These are phyloP conservation scores for Epichloe gansuensis DNA, from an alignment of 2,329 filamentous ascomycete species.

Conservation along the genomic window DNA sequence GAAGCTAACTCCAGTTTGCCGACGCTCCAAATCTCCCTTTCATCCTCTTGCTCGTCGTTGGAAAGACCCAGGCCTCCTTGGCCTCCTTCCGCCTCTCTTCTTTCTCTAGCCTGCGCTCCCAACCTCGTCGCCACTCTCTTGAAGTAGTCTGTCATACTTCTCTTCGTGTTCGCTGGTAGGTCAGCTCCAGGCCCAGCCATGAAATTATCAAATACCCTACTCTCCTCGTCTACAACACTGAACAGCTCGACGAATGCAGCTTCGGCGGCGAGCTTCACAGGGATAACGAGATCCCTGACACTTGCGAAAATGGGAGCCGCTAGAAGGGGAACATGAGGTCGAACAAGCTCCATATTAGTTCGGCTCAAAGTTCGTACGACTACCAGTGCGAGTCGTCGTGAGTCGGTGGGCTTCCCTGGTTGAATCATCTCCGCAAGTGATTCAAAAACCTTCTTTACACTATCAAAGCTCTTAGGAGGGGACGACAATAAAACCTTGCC, in stretches of 20 bases:
- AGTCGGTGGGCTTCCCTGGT: slow-evolving; percentile 68
- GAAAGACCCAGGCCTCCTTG: slow-evolving; percentile 73
- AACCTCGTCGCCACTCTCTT: slow-evolving; percentile 79
- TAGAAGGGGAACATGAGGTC: slow-evolving; percentile 70
- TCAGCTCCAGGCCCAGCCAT: slow-evolving; percentile 55
- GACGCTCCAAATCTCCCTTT: slow-evolving; percentile 91
- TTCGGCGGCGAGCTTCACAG: slow-evolving; percentile 89
- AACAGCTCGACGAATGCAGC: slow-evolving; percentile 89
- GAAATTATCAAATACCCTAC: slow-evolving; percentile 81
- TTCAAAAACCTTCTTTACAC: slow-evolving; percentile 67
- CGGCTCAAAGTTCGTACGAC: slow-evolving; percentile 77
- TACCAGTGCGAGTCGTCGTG: slow-evolving; percentile 73
- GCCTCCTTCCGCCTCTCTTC: slow-evolving; percentile 83
- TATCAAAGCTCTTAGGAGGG: slow-evolving; percentile 58
- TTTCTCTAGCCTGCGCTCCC: slow-evolving; percentile 75
- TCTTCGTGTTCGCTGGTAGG: slow-evolving; percentile 59
- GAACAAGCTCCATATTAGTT: slow-evolving; percentile 63
- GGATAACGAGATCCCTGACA: slow-evolving; percentile 84
- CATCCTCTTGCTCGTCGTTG: slow-evolving; percentile 86
- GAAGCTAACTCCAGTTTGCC: slow-evolving; percentile 71
- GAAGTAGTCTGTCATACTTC: slow-evolving; percentile 94
- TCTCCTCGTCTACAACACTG: slow-evolving; percentile 76
- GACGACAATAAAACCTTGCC: slow-evolving; percentile 77
- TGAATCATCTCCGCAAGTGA: slow-evolving; percentile 61
- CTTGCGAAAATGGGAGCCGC: slow-evolving; percentile 75